Percentiles rank a stretch among this genome's conserved stretches.
phyloP scores from a whole-genome alignment of 306 rosid species.

The Inga laurina region DNA sequence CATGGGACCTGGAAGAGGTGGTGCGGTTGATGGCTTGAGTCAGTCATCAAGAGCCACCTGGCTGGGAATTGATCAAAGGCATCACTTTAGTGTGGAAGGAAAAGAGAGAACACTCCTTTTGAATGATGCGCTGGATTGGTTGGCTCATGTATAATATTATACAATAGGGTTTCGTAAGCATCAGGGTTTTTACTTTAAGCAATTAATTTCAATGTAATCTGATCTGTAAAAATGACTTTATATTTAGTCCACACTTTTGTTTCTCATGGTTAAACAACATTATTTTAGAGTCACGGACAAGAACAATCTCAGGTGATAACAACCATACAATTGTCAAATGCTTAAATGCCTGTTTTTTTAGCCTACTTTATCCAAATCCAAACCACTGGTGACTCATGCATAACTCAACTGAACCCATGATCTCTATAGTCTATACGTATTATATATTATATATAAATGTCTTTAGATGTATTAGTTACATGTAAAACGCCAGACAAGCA shows the following conservation, averaged over 20 bases:
- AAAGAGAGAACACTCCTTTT: constrained; percentile 3
- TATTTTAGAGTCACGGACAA: background rate
- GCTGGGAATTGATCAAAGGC: constrained; percentile 1
- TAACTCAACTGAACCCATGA: background rate
- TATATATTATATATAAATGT: background rate
- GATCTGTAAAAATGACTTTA: background rate
- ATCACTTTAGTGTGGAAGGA: background rate
- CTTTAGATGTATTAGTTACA: background rate
- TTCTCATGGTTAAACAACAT: background rate
- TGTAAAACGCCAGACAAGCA: too few species aligned
- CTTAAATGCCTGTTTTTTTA: background rate
- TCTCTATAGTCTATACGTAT: too few species aligned
- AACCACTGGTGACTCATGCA: background rate
- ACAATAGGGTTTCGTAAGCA: background rate
- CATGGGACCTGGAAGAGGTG: background rate
- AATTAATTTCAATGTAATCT: background rate
- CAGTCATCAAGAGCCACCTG: constrained; percentile 3
- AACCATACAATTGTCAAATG: background rate
- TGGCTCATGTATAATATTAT: background rate
- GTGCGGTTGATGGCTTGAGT: constrained; percentile 9
- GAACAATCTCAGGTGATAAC: background rate
- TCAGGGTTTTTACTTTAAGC: background rate
- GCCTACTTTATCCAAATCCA: background rate
- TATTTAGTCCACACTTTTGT: background rate
- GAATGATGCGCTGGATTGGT: background rate